These are phyloP conservation scores for Xylariaceae sp. DNA, from an alignment of 2,329 filamentous ascomycete species.

Conservation along the genomic window DNA sequence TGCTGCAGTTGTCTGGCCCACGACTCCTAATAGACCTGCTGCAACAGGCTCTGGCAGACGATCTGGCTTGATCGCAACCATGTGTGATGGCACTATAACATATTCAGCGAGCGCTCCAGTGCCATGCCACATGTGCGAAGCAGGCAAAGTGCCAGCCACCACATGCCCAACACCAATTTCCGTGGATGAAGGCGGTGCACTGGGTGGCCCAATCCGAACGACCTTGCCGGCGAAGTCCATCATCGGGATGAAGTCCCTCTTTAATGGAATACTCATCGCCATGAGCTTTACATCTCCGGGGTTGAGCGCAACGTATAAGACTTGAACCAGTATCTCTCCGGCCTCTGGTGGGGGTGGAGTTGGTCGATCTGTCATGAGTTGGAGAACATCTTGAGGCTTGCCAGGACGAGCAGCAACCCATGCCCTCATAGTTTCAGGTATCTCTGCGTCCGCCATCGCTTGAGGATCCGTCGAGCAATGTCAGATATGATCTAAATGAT, in stretches of 20 bases:
- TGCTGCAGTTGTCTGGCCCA: slow-evolving; percentile 35
- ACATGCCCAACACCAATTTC: slow-evolving; percentile 24
- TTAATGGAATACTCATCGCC: slow-evolving; percentile 30
- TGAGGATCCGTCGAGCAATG: slow-evolving; percentile 1
- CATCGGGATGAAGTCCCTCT: slow-evolving; percentile 29
- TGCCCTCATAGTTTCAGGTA: slow-evolving; percentile 29
- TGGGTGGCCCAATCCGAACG: slow-evolving; percentile 27
- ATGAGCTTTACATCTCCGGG: slow-evolving; percentile 36
- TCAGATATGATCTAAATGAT: neutral
- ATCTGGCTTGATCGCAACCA: slow-evolving; percentile 29
- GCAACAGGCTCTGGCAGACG: slow-evolving; percentile 17
- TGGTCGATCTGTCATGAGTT: slow-evolving; percentile 22
- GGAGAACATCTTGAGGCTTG: slow-evolving; percentile 24
- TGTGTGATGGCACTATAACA: slow-evolving; percentile 31
- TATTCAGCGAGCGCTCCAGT: slow-evolving; percentile 36
- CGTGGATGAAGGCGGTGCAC: slow-evolving; percentile 3
- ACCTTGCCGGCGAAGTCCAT: slow-evolving; percentile 37
- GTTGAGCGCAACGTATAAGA: slow-evolving; percentile 37
- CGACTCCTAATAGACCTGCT: slow-evolving; percentile 33
- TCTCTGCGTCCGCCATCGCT: neutral
- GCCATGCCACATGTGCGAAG: slow-evolving; percentile 27
- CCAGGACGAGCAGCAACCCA: slow-evolving; percentile 29
- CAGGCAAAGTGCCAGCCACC: slow-evolving; percentile 33
- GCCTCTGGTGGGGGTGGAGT: slow-evolving; percentile 14
- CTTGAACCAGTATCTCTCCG: slow-evolving; percentile 30